These are phyloP conservation scores for Rhynchosporium agropyri DNA, from an alignment of 2,329 filamentous ascomycete genomes.

Conservation along the genomic window DNA sequence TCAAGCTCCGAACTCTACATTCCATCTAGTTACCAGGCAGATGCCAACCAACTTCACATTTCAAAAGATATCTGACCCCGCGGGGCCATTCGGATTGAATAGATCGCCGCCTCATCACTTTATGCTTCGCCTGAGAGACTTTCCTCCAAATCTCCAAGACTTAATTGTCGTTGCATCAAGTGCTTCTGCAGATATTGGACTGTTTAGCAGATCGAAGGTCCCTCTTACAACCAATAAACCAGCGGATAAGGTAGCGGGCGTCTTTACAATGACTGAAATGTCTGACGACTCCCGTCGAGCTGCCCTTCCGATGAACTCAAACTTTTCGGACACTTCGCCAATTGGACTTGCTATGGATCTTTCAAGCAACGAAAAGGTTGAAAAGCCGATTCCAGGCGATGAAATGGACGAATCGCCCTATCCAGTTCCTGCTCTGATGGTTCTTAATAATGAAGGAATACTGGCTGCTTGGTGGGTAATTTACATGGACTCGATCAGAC, in stretches of 20 bases:
- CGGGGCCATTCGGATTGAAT: conserved; percentile 69
- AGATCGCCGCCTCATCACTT: conserved; percentile 74
- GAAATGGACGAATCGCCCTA: conserved; percentile 78
- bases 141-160: conserved; percentile 79
- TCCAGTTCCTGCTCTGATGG: conserved; percentile 81
- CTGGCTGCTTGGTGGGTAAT: conserved; percentile 89
- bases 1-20: conserved; percentile 64
- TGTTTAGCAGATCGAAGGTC: conserved; percentile 73
- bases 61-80: conserved; percentile 74
- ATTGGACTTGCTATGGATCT: conserved; percentile 83
- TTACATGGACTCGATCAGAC: conserved; percentile 81
- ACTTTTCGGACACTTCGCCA: conserved; percentile 70
- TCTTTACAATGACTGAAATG: conserved; percentile 74
- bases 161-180: conserved; percentile 82
- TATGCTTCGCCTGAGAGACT: conserved; percentile 75
- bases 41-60: conserved; percentile 64
- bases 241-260: conserved; percentile 60
- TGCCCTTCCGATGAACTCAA: conserved; percentile 70
- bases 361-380: conserved; percentile 78
- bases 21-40: conserved; percentile 73
- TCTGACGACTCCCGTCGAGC: conserved; percentile 75
- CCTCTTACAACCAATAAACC: conserved; percentile 64
- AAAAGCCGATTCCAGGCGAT: conserved; percentile 71
- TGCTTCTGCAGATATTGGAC: conserved; percentile 74
- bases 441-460: conserved; percentile 86